Evolutionary conservation across 2,329 filamentous ascomycete species (phyloP), one percentile per base, ranked within the genome.

Genomic region (Sporothrix sp.): DNA sequence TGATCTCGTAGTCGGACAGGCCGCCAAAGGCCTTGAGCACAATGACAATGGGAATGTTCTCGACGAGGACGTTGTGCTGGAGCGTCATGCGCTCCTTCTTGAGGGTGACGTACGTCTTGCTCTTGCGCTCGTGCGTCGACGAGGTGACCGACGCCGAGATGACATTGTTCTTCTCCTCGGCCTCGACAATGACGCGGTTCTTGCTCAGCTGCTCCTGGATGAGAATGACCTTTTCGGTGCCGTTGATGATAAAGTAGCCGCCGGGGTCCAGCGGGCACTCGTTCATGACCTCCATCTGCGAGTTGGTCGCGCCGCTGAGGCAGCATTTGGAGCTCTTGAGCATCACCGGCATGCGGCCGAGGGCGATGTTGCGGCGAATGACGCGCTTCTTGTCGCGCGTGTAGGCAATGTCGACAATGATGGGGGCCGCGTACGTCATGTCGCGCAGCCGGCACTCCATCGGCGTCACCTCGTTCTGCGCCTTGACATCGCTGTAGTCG

Each of bases 121-220:
- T 96, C 67, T 97, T 96, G 60, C 94, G 81, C 66, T 97, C 93
- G 66, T 96, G 89, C 1, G 94, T 97, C 27, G 93, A 96, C 79
- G 90, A 94, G 7, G 90, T 98, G 27, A 97, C 93, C 1, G 93
- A 97, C 33, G 94, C 93, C 58, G 91, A 87, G 51, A 97, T 91
- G 57, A 95, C 82, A 54, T 86, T 86, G 68, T 96, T 97, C 70
- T 95, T 95, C 48, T 84, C 77, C 60, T 91, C 87, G 50, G 87
- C 84, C 68, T 98, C 94, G 14, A 98, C 91, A 64, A 98, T 96
- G 61, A 98, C 87, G 71, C 93, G 82, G 68, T 98, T 98, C 77
- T 98, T 98, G 76, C 93, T 98, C 63, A 98, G 73, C 69, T 98
- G 93, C 64, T 98, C 94, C 67, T 98, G 93, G 13, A 98, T 94